A percentile compares a stretch with the other conserved stretches of the same genome.
These are phyloP conservation scores for Coemansia sp. DNA, from an alignment of 192 early-diverging fungal genomes.

Conservation along the genomic window DNA sequence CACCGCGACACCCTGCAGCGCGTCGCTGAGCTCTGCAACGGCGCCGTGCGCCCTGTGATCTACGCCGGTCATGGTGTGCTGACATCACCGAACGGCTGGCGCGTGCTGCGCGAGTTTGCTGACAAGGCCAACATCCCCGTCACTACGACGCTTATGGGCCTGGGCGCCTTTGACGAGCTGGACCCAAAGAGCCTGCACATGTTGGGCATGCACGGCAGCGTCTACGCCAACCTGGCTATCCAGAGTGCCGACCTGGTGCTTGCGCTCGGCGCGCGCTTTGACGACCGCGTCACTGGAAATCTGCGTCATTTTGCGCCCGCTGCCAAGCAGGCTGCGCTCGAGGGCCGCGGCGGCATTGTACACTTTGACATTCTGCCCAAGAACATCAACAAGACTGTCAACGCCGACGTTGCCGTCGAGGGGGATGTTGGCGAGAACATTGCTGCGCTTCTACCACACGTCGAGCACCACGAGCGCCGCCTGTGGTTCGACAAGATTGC, in stretches of 20 bases:
- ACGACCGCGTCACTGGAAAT: constrained; percentile 96
- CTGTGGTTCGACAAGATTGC: constrained; percentile 83
- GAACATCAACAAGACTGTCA: constrained; percentile 99
- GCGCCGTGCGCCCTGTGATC: constrained; percentile 86
- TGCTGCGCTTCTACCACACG: constrained; percentile 69
- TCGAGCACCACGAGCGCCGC: constrained; percentile 66
- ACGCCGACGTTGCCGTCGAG: constrained; percentile 86
- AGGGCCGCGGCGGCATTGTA: constrained; percentile 89
- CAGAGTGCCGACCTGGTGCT: constrained; percentile 94
- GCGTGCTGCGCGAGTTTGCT: constrained; percentile 77
- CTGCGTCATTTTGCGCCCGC: constrained; percentile 90
- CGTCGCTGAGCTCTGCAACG: constrained; percentile 82
- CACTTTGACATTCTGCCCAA: constrained; percentile 99
- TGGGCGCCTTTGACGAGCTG: constrained; percentile 91
- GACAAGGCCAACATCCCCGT: constrained; percentile 91
- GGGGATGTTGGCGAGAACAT: constrained; percentile 93
- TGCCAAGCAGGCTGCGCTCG: constrained; percentile 81
- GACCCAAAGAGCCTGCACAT: constrained; percentile 91
- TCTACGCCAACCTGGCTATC: constrained; percentile 97
- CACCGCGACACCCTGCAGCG: constrained; percentile 60
- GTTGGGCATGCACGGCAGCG: constrained; percentile 99
- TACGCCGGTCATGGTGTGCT: constrained; percentile 95
- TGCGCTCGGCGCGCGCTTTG: constrained; percentile 95
- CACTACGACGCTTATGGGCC: constrained; percentile 91
- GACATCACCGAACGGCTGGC: constrained; percentile 75